Percentiles rank a stretch among this genome's conserved stretches.
These are phyloP conservation scores for Aspergillus pseudoterreus DNA, from an alignment of 2,329 filamentous ascomycete species.

Conservation along the genomic window DNA sequence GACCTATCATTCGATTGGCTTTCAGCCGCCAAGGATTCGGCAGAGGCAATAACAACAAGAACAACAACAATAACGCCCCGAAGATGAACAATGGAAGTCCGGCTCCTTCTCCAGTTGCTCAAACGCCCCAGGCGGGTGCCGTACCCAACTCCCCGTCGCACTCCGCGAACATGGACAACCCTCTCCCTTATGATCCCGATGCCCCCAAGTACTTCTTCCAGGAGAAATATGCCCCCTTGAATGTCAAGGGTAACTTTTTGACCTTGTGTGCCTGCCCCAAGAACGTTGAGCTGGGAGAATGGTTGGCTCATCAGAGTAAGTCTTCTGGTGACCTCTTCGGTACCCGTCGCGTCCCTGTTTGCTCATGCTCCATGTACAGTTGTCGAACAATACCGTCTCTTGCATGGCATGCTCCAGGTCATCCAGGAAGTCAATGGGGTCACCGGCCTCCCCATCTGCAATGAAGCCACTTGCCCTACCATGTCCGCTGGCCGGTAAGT, in stretches of 20 bases:
- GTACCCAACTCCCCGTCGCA: constrained; percentile 40
- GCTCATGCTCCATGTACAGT: constrained; percentile 50
- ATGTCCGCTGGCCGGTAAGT: constrained; percentile 94
- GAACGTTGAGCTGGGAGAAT: constrained; percentile 90
- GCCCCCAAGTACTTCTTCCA: constrained; percentile 50
- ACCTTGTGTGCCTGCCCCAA: constrained; percentile 88
- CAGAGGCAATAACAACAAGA: constrained; percentile 46
- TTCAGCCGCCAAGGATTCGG: constrained; percentile 48
- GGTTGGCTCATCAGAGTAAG: constrained; percentile 90
- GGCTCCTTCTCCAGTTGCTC: constrained; percentile 26
- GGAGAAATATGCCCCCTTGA: constrained; percentile 66
- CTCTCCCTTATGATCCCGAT: constrained; percentile 37
- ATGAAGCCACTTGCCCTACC: constrained; percentile 74
- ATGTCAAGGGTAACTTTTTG: constrained; percentile 97
- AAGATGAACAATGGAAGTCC: constrained; percentile 37
- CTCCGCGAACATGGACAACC: constrained; percentile 35
- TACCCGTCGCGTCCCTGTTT: constrained; percentile 1
- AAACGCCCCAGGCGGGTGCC: constrained; percentile 25
- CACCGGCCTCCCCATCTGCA: constrained; percentile 73
- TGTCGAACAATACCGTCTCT: constrained; percentile 84
- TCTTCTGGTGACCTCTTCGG: constrained; percentile 1
- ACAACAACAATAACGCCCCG: constrained; percentile 35
- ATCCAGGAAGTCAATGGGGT: constrained; percentile 82
- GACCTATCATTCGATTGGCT: constrained; percentile 23
- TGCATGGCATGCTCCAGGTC: constrained; percentile 85